A percentile compares a stretch with the other conserved stretches of the same genome.
These are phyloP conservation scores for Geotrichum europaeum DNA, from an alignment of 1,139 yeast species.

Conservation along the genomic window DNA sequence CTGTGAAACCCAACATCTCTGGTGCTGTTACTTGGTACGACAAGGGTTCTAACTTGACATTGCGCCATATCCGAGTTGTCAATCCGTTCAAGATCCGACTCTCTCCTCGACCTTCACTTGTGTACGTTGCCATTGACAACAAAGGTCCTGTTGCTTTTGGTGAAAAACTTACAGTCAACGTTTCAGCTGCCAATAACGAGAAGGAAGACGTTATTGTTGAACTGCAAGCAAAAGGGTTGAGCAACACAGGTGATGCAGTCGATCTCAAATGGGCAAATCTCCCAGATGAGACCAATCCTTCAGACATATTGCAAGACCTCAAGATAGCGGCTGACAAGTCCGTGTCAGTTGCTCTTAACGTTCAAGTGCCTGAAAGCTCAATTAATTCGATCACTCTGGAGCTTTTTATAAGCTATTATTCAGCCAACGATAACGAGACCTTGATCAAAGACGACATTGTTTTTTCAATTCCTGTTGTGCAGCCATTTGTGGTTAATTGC, in stretches of 20 bases:
- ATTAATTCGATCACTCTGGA: conserved; percentile 24
- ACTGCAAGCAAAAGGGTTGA: conserved; percentile 22
- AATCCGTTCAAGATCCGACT: conserved; percentile 16
- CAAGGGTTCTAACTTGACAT: neutral
- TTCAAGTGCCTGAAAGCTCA: conserved; percentile 22
- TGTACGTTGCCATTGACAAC: conserved; percentile 21
- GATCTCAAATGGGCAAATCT: conserved; percentile 16
- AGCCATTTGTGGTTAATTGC: conserved; percentile 34
- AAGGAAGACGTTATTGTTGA: conserved; percentile 25
- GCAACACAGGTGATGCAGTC: conserved; percentile 16
- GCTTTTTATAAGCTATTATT: conserved; percentile 27
- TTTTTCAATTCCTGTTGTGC: conserved; percentile 27
- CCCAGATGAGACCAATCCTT: neutral
- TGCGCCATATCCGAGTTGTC: conserved; percentile 1
- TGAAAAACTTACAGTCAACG: conserved; percentile 24
- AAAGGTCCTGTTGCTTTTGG: conserved; percentile 29
- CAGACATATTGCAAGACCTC: conserved; percentile 7
- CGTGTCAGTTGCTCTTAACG: conserved; percentile 16
- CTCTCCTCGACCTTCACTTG: conserved; percentile 30
- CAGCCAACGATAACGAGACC: conserved; percentile 25
- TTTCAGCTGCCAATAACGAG: conserved; percentile 29
- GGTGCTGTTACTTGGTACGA: conserved; percentile 16
- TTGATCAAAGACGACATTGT: conserved; percentile 26
- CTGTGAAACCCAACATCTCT: conserved; percentile 4
- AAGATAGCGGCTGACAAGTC: conserved; percentile 1